Percentiles rank a stretch among this genome's conserved stretches.
phyloP scores from a whole-genome alignment of 2,329 filamentous ascomycete genomes.

The Sclerotinia glacialis region DNA sequence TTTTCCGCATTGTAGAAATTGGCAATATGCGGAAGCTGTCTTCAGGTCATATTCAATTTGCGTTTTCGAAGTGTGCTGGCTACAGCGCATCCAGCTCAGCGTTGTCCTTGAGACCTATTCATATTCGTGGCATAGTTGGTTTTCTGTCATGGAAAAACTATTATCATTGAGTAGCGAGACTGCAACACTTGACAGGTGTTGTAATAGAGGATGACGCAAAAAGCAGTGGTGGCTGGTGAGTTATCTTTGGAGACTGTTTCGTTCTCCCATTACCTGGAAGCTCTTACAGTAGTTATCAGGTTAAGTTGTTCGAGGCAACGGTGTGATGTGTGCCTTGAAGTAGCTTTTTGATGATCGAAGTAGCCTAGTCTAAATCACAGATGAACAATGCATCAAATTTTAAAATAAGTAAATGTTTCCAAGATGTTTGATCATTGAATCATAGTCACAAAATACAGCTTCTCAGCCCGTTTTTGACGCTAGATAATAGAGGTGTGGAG shows the following conservation, averaged over 20 bases:
- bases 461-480: neutral
- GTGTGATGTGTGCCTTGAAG: constrained; percentile 25
- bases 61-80: constrained; percentile 37
- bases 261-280: constrained; percentile 28
- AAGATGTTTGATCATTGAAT: too few species aligned
- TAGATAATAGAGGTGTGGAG: too few species aligned
- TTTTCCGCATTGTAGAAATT: constrained; percentile 67
- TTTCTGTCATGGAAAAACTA: constrained; percentile 34
- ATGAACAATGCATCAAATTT: constrained; percentile 39
- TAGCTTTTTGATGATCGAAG: constrained; percentile 33
- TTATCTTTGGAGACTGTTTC: constrained; percentile 26
- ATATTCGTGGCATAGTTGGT: constrained; percentile 29
- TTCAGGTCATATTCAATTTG: constrained; percentile 38
- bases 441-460: too few species aligned
- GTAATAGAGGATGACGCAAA: constrained; percentile 21
- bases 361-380: constrained; percentile 36
- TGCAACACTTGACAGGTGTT: constrained; percentile 27
- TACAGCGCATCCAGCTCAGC: constrained; percentile 30
- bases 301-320: constrained; percentile 19
- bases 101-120: constrained; percentile 31
- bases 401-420: constrained; percentile 16
- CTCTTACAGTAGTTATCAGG: constrained; percentile 23
- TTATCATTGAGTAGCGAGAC: constrained; percentile 30
- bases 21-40: constrained; percentile 31
- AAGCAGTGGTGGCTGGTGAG: constrained; percentile 29